Evolutionary conservation across 2,329 filamentous ascomycete genomes (phyloP), one percentile per base, ranked within the genome.

Genomic region (Colletotrichum trifolii): DNA sequence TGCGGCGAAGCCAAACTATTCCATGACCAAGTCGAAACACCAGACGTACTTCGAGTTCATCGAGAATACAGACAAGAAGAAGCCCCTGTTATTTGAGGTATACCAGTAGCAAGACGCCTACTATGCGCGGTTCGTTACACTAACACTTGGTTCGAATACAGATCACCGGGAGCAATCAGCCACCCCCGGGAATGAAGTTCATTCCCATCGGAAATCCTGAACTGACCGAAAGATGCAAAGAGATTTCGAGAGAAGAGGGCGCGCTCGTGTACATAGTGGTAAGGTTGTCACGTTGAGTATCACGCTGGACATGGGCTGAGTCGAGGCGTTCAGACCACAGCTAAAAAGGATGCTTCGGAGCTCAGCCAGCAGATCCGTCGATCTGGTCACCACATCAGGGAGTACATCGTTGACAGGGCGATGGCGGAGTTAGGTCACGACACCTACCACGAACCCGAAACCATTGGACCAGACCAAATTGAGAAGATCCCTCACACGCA

Each of bases 251-350:
- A 68, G 85, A 88, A 69, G 79, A 81, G 54, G 87, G 83, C 69
- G 87, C 86, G 48, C 86, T 89, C 83, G 85, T 90, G 13, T 90
- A 88, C 69, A 89, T 90, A 63, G 88, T 91, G 52, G 88, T 89
- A 81, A 69, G 85, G 46, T 38, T 36, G 46, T 12, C n/a, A 8
- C 33, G 8, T 12, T 38, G 10, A 8, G 7, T 2, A 7, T 13
- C 3, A 17, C 15, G 25, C 25, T 25, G 3, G 12, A 42, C 17
- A 25, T 8, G 7, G 13, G 12, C 45, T 61, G 25, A 62, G 11
- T 15, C 4, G 15, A 2, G 38, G n/a, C 13, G 13, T 42, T 9
- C 11, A 66, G 64, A 66, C 60, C 15, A 39, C 43, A 6, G 60
- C 63, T 11, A 67, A 54, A 40, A 66, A 66, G 15, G 70, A 77